Conservation (phyloP, 441 rosid genomes). For the Theobroma grandiflorum region DNA sequence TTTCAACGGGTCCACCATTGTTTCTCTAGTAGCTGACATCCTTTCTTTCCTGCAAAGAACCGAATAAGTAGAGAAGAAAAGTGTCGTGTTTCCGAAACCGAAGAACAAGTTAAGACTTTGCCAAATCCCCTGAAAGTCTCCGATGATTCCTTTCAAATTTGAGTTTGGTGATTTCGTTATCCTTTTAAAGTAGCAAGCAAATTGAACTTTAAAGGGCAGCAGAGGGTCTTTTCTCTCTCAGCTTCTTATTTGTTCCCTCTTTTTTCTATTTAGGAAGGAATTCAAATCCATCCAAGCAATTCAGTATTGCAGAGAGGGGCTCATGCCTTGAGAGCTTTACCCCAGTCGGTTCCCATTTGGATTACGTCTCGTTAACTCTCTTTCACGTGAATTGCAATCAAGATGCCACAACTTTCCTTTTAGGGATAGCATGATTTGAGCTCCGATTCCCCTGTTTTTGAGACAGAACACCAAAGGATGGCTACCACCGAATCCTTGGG, state of each 20-base stretch:
- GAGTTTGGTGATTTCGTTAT: background rate
- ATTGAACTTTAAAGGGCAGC: background rate
- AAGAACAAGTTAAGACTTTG: background rate
- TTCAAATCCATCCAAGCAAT: background rate
- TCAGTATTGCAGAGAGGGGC: background rate
- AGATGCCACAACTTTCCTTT: no score
- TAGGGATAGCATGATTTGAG: no score
- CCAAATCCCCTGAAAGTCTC: slow-evolving; percentile 2
- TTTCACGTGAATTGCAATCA: no score
- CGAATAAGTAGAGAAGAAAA: background rate
- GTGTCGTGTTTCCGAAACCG: background rate
- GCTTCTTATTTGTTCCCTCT: background rate
- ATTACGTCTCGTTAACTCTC: background rate
- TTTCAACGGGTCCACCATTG: slow-evolving; percentile 49
- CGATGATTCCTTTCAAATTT: background rate
- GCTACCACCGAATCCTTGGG: no score
- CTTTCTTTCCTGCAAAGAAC: background rate
- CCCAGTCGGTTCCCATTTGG: background rate
- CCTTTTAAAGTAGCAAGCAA: background rate
- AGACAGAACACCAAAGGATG: no score
- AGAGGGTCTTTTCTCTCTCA: background rate
- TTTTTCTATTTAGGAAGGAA: background rate
- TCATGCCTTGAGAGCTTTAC: background rate
- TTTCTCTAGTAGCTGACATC: slow-evolving; percentile 40
- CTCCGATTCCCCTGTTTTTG: no score